Base-by-base conservation (phyloP, 1,284 basidiomycete species). In the Leccinum fallax region DNA sequence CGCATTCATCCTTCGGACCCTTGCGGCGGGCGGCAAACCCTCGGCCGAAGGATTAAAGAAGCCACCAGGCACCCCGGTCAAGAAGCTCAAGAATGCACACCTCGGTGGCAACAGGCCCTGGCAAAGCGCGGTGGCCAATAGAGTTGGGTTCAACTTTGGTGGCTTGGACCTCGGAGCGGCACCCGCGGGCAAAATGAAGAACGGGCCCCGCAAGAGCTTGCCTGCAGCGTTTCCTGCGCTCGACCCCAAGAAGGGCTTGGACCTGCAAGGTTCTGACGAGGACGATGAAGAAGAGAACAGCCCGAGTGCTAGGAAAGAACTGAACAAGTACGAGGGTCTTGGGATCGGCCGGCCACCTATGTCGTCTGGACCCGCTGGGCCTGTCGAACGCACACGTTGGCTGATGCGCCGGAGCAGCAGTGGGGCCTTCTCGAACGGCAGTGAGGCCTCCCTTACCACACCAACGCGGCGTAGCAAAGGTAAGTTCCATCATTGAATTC, bases 41-140 rank as follows among this genome's bases (percentile, higher is more conserved):
- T 72, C 77, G 58, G 70, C 74, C 55, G 80, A 81, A 57, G 81
- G 80, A 58, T 73, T 76, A 34, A 92, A 89, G 78, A 85, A 80
- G 56, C 84, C 85, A 15, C 91, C 91, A 5, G 90, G 88, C 0
- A 93, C 92, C 3, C 91, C 92, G 0, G 88, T 92, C 53, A 93
- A 93, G 80, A 86, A 82, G 69, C 73, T 80, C 61, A 88, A 88
- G 75, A 86, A 84, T 19, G 80, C 82, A 38, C 81, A 84, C 66
- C 75, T 90, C 51, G 78, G 79, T 34, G 79, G 81, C 49, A 83
- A 83, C 53, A 80, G 90, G 10, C 89, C 87, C 4, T 92, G 90
- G 89, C 90, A 91, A 72, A 91, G 89, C 69, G 89, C 90, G 2
- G 81, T 92, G 13, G 81, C 89, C 7, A 74, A 80, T 65, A 91